Evolutionary conservation across 1,284 basidiomycete species (phyloP), one percentile per base, ranked within the genome.

Genomic region (Sanghuangporus weigelae): DNA sequence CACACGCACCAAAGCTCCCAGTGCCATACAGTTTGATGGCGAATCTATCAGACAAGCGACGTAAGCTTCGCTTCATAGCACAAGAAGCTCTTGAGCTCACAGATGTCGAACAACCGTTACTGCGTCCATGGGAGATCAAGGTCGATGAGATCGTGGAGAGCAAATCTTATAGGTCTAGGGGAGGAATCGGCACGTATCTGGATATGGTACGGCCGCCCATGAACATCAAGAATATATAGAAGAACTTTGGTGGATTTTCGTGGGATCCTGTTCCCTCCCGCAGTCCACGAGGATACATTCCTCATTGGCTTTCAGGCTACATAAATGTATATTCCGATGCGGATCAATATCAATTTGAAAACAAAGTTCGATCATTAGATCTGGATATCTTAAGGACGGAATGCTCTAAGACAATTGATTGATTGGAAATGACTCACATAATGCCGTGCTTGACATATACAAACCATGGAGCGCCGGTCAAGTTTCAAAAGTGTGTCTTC

Each of bases 11-110:
- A 36, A 19, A 58, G 56, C 55, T 57, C 3, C 55, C 62, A 19
- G 48, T 48, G 26, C 55, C 56, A 40, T 63, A 63, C 42, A 49
- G 44, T 26, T 63, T 63, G 21, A 44, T 42, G 21, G 57, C 23
- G 4, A 36, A 58, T 38, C 62, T 58, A 38, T 49, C 21, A 2
- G 19, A 21, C 8, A 12, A 42, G 40, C 11, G 2, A n/a, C 40
- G 2, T 50, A 2, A 21, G 4, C 10, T 50, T 16, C 48, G 11
- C 16, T 50, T 11, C 14, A 50, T 23, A 23, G 36, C 21, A 23
- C 31, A 35, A 10, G 51, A 53, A 50, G 23, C 2, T 11, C 21
- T 19, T 50, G 48, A 50, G 48, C 51, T 36, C 26, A 53, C 51
- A 53, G 16, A 53, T 53, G 51, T 7, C 51, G 7, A 7, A 53